Evolutionary conservation across 2,329 filamentous ascomycete genomes (phyloP).

Genomic region (Colletotrichum nymphaeae): DNA sequence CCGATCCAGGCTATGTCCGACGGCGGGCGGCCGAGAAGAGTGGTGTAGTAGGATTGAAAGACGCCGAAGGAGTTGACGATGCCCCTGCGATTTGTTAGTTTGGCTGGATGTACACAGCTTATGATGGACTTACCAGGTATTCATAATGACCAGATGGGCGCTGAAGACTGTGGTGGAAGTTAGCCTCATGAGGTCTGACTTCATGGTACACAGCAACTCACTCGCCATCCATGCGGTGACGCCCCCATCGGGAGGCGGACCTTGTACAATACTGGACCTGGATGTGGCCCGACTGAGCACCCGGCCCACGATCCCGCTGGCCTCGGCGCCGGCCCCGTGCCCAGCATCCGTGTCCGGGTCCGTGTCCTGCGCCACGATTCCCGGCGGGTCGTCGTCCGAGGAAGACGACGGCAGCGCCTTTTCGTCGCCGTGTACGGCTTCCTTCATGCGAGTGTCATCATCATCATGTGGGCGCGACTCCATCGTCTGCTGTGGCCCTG

Average conservation of each 20-base stretch:
- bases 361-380: background rate
- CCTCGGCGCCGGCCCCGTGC: background rate
- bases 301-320: conserved; percentile 45
- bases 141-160: conserved; percentile 60
- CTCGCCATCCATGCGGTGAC: conserved; percentile 58
- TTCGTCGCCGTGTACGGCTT: background rate
- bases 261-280: conserved; percentile 52
- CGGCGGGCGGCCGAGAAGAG: conserved; percentile 49
- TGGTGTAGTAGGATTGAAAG: conserved; percentile 65
- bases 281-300: conserved; percentile 55
- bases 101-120: background rate
- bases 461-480: background rate
- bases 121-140: conserved; percentile 54
- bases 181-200: background rate
- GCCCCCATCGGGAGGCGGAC: conserved; percentile 64
- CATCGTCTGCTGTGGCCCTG: background rate
- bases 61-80: conserved; percentile 67
- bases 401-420: background rate
- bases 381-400: background rate
- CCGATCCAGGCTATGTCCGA: conserved; percentile 67
- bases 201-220: conserved; percentile 40
- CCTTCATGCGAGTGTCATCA: background rate
- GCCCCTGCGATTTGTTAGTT: conserved; percentile 48
- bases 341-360: background rate
- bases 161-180: conserved; percentile 46